Evolutionary conservation across 306 rosid genomes (phyloP).

Genomic region (Prunus fruticosa): DNA sequence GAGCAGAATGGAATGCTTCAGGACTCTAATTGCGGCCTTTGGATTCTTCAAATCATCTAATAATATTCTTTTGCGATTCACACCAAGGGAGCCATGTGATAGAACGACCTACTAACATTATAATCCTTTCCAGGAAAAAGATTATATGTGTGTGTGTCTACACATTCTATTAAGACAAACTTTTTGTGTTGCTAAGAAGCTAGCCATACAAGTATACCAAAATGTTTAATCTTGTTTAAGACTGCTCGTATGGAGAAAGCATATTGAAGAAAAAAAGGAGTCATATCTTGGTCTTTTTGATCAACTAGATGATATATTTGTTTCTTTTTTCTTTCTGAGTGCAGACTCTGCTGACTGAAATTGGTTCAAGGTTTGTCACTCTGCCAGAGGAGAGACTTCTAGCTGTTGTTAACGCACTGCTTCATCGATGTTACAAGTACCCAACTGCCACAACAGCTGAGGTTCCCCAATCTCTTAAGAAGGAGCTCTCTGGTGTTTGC

Average conservation of each 20-base stretch:
- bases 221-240: background rate
- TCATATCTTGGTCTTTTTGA: background rate
- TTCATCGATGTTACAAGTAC: conserved; percentile 98
- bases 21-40: no score
- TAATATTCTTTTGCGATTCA: no score
- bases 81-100: no score
- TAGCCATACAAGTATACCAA: background rate
- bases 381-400: conserved; percentile 99
- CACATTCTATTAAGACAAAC: background rate
- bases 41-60: no score
- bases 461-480: conserved; percentile 98
- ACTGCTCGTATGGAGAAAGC: background rate
- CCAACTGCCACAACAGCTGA: conserved; percentile 99
- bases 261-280: background rate
- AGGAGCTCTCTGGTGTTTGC: conserved; percentile 99
- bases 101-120: no score
- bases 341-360: conserved; percentile 92
- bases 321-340: conserved; percentile 5
- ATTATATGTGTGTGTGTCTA: background rate
- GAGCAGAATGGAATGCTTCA: no score
- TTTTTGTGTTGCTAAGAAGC: background rate
- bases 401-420: conserved; percentile 96
- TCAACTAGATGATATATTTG: conserved; percentile 9
- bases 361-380: conserved; percentile 97
- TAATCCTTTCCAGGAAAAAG: no score